These are phyloP conservation scores for Venturia effusa DNA, from an alignment of 2,329 filamentous ascomycete genomes.

Conservation along the genomic window DNA sequence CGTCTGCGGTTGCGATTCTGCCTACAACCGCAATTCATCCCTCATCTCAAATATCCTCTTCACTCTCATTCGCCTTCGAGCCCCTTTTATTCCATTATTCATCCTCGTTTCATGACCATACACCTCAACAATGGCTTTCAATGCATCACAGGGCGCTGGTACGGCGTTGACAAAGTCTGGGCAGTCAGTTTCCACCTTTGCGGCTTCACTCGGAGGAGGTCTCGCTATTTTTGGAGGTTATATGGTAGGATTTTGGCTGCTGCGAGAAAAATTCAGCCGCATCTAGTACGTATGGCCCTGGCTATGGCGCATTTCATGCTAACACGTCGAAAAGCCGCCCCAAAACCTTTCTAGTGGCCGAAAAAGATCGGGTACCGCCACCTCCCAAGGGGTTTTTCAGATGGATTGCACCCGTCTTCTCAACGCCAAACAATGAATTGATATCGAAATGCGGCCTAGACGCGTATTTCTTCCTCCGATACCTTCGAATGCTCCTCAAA, in stretches of 20 bases:
- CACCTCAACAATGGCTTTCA: not conserved
- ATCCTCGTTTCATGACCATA: not conserved
- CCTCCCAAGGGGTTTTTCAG: conserved; percentile 49
- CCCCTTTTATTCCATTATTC: not conserved
- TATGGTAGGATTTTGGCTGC: conserved; percentile 59
- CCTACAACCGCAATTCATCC: not conserved
- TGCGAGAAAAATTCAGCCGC: conserved; percentile 67
- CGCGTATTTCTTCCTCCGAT: conserved; percentile 94
- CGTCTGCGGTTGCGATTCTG: not conserved
- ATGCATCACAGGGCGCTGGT: not conserved
- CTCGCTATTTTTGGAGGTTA: conserved; percentile 29
- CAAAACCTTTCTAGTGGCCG: conserved; percentile 75
- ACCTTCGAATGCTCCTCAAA: conserved; percentile 72
- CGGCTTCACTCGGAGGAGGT: conserved; percentile 26
- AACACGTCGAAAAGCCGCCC: conserved; percentile 50
- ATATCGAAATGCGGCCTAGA: conserved; percentile 94
- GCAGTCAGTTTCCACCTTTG: conserved; percentile 23
- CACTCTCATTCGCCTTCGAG: not conserved
- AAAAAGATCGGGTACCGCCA: conserved; percentile 69
- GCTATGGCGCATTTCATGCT: conserved; percentile 13
- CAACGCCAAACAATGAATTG: conserved; percentile 65
- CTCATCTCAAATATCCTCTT: not conserved
- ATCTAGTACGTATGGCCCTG: conserved; percentile 56
- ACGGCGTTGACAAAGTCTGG: conserved; percentile 29
- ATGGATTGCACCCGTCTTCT: conserved; percentile 51